phyloP scores from a whole-genome alignment of 1,284 basidiomycete genomes.

The Ganoderma lucidum region DNA sequence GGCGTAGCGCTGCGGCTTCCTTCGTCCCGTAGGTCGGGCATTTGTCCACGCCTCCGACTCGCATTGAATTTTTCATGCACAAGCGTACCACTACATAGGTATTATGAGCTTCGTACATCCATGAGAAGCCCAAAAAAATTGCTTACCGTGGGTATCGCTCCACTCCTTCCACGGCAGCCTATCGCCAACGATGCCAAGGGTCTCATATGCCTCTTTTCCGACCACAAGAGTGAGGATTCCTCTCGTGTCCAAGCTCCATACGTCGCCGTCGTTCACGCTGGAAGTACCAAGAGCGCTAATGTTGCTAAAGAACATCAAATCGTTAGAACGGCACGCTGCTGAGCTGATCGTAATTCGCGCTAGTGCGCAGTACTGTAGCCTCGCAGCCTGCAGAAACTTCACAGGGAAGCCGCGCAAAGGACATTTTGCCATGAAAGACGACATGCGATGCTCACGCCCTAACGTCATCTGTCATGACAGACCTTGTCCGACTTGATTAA shows the following conservation, averaged over 20 bases:
- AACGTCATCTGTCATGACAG: too few species aligned
- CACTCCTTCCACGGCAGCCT: conserved; percentile 51
- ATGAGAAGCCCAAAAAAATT: not conserved
- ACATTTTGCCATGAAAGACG: too few species aligned
- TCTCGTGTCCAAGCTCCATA: conserved; percentile 70
- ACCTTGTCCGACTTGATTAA: not conserved
- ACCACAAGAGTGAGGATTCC: conserved; percentile 64
- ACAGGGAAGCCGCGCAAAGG: too few species aligned
- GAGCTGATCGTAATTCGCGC: not conserved
- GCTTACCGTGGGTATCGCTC: conserved; percentile 57
- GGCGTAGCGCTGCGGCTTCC: conserved; percentile 44
- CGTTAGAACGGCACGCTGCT: not conserved
- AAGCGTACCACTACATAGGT: conserved; percentile 14
- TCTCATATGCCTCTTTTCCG: conserved; percentile 61
- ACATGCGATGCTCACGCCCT: too few species aligned
- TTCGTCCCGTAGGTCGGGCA: conserved; percentile 41
- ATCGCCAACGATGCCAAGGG: conserved; percentile 62
- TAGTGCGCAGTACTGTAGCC: too few species aligned
- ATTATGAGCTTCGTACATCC: not conserved
- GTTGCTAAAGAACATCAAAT: conserved; percentile 12
- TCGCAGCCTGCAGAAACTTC: too few species aligned
- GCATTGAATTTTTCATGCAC: conserved; percentile 35
- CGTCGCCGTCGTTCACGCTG: conserved; percentile 50
- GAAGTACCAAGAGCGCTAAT: conserved; percentile 42
- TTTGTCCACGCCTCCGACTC: conserved; percentile 37